Conservation (phyloP, 805 yeast species). For the Yarrowia keelungensis region DNA sequence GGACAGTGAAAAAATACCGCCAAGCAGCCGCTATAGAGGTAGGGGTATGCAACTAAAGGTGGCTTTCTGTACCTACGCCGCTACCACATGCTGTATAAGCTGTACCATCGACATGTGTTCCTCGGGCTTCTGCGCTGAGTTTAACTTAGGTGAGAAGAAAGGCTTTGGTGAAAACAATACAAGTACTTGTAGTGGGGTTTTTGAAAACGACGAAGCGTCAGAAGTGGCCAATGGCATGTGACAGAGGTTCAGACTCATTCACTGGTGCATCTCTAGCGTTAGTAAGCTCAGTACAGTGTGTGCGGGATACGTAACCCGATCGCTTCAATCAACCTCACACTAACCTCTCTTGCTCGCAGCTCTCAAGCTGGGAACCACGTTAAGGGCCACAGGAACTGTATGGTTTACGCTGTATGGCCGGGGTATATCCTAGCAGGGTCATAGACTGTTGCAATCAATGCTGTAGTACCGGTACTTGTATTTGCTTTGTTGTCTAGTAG, state of each 20-base stretch:
- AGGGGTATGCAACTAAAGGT: not conserved
- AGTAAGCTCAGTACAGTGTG: too few relatives aligned
- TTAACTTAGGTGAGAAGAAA: not conserved
- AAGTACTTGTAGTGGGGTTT: not conserved
- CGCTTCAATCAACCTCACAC: not conserved
- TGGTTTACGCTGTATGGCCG: constrained; percentile 11
- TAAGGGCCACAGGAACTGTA: not conserved
- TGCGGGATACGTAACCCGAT: too few relatives aligned
- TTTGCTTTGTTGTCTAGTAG: too few relatives aligned
- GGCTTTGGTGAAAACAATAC: too few relatives aligned
- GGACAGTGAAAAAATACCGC: not conserved
- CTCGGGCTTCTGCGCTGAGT: constrained; percentile 8
- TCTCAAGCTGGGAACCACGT: not conserved
- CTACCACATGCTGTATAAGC: too few relatives aligned
- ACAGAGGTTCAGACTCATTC: too few relatives aligned
- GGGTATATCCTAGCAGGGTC: not conserved
- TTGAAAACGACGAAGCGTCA: too few relatives aligned
- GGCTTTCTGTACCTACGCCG: not conserved
- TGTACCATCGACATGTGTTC: constrained; percentile 1
- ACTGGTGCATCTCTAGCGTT: too few relatives aligned
- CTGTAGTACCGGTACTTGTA: too few relatives aligned
- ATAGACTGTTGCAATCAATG: too few relatives aligned
- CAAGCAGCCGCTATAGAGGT: not conserved
- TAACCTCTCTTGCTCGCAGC: not conserved
- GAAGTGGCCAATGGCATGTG: too few relatives aligned